Percentiles rank a stretch among this genome's conserved stretches.
Evolutionary conservation across 2,329 filamentous ascomycete species (phyloP).

Genomic region (Penicillium freii): DNA sequence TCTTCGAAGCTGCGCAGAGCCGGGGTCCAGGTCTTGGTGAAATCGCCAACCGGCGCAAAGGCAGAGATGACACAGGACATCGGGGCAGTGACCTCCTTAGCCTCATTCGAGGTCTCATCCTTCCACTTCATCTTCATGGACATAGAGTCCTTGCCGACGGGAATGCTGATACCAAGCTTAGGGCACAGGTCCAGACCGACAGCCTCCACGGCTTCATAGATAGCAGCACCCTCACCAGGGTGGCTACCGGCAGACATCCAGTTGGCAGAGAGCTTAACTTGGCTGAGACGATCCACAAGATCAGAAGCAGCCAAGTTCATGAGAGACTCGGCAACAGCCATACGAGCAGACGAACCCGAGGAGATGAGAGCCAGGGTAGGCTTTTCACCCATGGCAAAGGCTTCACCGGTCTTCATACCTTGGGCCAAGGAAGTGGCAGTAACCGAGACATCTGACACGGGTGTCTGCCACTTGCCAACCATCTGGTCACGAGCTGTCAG

Average conservation of each 20-base stretch:
- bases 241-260: slow-evolving; percentile 99
- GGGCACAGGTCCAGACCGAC: slow-evolving; percentile 92
- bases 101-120: slow-evolving; percentile 62
- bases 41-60: slow-evolving; percentile 79
- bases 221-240: slow-evolving; percentile 83
- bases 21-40: slow-evolving; percentile 89
- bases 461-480: slow-evolving; percentile 94
- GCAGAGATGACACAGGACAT: slow-evolving; percentile 89
- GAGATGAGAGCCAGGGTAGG: slow-evolving; percentile 86
- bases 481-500: slow-evolving; percentile 88
- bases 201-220: slow-evolving; percentile 91
- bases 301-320: slow-evolving; percentile 87
- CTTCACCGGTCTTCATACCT: slow-evolving; percentile 77
- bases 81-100: slow-evolving; percentile 86
- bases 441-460: slow-evolving; percentile 90
- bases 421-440: slow-evolving; percentile 76
- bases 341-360: slow-evolving; percentile 83
- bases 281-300: slow-evolving; percentile 68
- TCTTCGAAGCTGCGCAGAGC: slow-evolving; percentile 79
- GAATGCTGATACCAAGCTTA: slow-evolving; percentile 84
- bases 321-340: slow-evolving; percentile 92
- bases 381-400: slow-evolving; percentile 97
- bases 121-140: slow-evolving; percentile 99
- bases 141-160: slow-evolving; percentile 96
- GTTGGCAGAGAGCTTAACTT: slow-evolving; percentile 88